These are phyloP conservation scores for Rhinocladiella similis DNA, from an alignment of 2,329 filamentous ascomycete genomes.

Conservation along the genomic window DNA sequence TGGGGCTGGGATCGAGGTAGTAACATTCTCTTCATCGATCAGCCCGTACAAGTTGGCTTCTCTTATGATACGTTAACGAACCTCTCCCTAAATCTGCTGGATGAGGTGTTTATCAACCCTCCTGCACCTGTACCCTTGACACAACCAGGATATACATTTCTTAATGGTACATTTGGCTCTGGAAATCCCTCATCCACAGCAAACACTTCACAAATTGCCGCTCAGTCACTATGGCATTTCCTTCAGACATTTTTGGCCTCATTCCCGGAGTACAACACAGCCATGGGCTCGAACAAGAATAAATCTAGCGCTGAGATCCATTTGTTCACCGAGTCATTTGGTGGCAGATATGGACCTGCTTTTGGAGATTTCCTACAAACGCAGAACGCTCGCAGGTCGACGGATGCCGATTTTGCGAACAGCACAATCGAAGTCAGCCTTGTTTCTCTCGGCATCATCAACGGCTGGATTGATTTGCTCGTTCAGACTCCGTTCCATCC, in stretches of 20 bases:
- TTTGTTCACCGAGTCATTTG: constrained; percentile 69
- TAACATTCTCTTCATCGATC: constrained; percentile 44
- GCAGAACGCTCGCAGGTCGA: constrained; percentile 61
- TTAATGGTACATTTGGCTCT: constrained; percentile 61
- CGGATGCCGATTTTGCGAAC: constrained; percentile 47
- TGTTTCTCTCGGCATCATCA: constrained; percentile 66
- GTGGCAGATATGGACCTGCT: constrained; percentile 68
- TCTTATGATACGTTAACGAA: constrained; percentile 50
- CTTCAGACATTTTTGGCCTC: constrained; percentile 54
- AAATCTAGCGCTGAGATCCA: constrained; percentile 54
- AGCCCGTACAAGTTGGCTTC: constrained; percentile 53
- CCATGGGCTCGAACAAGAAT: constrained; percentile 39
- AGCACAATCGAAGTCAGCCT: constrained; percentile 37
- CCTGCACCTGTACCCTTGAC: constrained; percentile 31
- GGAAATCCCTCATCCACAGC: constrained; percentile 39
- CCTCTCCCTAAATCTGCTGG: constrained; percentile 41
- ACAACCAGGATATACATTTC: constrained; percentile 36
- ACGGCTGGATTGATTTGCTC: constrained; percentile 67
- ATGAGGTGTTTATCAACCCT: constrained; percentile 34
- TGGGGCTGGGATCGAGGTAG: constrained; percentile 53
- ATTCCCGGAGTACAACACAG: constrained; percentile 60
- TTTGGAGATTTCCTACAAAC: constrained; percentile 60
- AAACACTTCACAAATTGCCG: constrained; percentile 45
- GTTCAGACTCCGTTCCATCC: constrained; percentile 52
- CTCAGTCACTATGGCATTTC: constrained; percentile 60